Evolutionary conservation across 768 basidiomycete species (phyloP).

Genomic region (Lactarius hengduanensis): DNA sequence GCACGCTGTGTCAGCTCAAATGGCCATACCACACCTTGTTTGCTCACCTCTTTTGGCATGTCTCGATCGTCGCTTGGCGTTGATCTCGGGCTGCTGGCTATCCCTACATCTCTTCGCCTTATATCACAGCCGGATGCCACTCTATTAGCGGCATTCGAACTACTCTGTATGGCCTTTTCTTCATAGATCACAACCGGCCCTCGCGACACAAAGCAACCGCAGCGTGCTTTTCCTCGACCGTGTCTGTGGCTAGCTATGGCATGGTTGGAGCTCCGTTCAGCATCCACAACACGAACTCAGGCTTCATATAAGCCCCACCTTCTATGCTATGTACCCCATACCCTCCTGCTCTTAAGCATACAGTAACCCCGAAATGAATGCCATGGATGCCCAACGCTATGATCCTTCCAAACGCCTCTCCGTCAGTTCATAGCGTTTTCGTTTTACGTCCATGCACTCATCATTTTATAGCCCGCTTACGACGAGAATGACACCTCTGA

Average conservation of each 20-base stretch:
- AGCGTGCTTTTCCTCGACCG: background rate
- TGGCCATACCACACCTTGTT: constrained; percentile 4
- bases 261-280: constrained; percentile 9
- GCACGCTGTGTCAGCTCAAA: constrained; percentile 10
- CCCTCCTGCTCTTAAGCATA: background rate
- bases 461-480: constrained; percentile 4
- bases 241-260: constrained; percentile 19
- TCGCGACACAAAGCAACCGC: constrained; percentile 15
- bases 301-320: background rate
- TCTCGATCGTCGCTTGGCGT: constrained; percentile 23
- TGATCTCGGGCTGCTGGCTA: constrained; percentile 16
- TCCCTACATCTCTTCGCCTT: constrained; percentile 19
- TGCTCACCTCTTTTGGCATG: constrained; percentile 17
- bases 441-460: background rate
- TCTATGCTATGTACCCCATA: background rate
- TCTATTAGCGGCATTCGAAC: constrained; percentile 13
- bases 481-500: constrained; percentile 4
- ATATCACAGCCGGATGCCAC: constrained; percentile 15
- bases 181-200: background rate
- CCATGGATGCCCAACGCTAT: constrained; percentile 23
- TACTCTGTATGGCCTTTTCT: constrained; percentile 19
- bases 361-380: background rate
- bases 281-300: constrained; percentile 1
- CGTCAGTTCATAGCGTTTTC: constrained; percentile 12
- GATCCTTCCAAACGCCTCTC: constrained; percentile 6